A percentile compares a stretch with the other conserved stretches of the same genome.
These are phyloP conservation scores for Xylaria sp. DNA, from an alignment of 2,329 filamentous ascomycete species.

Conservation along the genomic window DNA sequence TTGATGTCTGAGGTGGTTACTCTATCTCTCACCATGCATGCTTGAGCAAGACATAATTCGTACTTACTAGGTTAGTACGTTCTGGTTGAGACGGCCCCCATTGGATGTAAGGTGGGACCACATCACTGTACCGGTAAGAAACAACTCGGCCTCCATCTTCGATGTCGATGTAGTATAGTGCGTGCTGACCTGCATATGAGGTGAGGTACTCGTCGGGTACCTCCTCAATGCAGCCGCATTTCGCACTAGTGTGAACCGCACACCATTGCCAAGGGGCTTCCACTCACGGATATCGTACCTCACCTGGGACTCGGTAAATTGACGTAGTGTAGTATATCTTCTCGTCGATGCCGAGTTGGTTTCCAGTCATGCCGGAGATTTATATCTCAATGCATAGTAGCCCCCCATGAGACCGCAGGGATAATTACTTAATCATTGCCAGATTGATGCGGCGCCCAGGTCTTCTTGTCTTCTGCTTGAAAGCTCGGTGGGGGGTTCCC, in stretches of 20 bases:
- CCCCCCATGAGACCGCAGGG: conserved; percentile 2
- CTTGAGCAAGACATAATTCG: conserved; percentile 19
- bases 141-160: conserved; percentile 25
- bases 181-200: conserved; percentile 34
- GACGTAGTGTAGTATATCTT: background rate
- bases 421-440: background rate
- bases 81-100: too few species aligned
- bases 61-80: conserved; percentile 18
- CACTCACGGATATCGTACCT: conserved; percentile 9
- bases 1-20: conserved; percentile 11
- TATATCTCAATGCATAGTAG: background rate
- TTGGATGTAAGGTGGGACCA: conserved; percentile 28
- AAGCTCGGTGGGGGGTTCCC: conserved; percentile 2
- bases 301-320: conserved; percentile 1
- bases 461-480: conserved; percentile 18
- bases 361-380: background rate
- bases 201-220: conserved; percentile 31
- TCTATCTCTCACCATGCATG: conserved; percentile 17
- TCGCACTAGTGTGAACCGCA: conserved; percentile 25
- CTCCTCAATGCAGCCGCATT: conserved; percentile 34
- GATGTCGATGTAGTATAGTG: conserved; percentile 28
- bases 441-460: conserved; percentile 4
- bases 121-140: conserved; percentile 22
- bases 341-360: conserved; percentile 8
- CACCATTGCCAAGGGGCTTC: conserved; percentile 3